phyloP scores from a whole-genome alignment of 352 stramenopile species.

The Phytopythium sindhum region DNA sequence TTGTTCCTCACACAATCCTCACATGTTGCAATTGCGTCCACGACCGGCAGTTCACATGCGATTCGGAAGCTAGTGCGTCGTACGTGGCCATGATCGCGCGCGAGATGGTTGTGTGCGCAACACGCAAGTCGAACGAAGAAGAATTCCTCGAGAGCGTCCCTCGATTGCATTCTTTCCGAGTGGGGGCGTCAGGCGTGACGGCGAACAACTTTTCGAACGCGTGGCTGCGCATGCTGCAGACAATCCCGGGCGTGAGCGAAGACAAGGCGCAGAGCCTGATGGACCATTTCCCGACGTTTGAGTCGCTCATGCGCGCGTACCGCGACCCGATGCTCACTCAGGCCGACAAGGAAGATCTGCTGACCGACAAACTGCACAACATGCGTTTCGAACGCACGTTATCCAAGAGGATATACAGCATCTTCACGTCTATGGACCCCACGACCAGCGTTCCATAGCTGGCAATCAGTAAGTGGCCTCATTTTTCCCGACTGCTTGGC shows the following conservation, averaged over 20 bases:
- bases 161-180: constrained; percentile 58
- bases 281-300: constrained; percentile 58
- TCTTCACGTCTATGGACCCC: constrained; percentile 45
- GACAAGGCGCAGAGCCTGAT: constrained; percentile 63
- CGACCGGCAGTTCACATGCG: constrained; percentile 39
- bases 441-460: constrained; percentile 25
- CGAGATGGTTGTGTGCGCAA: constrained; percentile 44
- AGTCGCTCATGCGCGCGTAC: constrained; percentile 47
- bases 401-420: constrained; percentile 50
- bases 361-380: constrained; percentile 47
- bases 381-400: constrained; percentile 38
- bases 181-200: constrained; percentile 37
- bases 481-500: neutral
- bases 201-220: constrained; percentile 48
- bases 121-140: constrained; percentile 34
- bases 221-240: constrained; percentile 79
- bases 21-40: neutral
- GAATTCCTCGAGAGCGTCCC: constrained; percentile 57
- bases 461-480: neutral
- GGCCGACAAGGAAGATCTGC: constrained; percentile 49
- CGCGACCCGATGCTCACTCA: constrained; percentile 26
- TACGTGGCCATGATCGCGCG: constrained; percentile 57
- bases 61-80: constrained; percentile 43
- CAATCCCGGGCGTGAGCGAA: constrained; percentile 71
- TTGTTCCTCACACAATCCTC: neutral